phyloP scores from a whole-genome alignment of 1,139 yeast species.

The Scheffersomyces illinoinensis region DNA sequence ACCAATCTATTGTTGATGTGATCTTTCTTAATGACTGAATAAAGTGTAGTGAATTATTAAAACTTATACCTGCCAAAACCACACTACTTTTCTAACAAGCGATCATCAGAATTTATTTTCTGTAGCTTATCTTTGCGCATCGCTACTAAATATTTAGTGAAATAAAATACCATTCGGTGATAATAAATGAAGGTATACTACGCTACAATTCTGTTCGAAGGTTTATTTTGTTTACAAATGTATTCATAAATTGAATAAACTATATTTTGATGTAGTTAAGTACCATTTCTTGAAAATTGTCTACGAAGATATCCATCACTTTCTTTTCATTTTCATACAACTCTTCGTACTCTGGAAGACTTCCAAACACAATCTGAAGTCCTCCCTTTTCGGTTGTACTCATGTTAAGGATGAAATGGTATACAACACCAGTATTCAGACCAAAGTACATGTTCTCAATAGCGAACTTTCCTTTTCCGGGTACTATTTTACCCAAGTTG shows the following conservation, averaged over 20 bases:
- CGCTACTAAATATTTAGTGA: background rate
- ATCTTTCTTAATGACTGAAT: background rate
- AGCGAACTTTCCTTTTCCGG: conserved; percentile 4
- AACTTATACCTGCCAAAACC: background rate
- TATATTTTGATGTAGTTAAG: background rate
- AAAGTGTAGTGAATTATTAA: background rate
- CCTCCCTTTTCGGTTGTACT: conserved; percentile 19
- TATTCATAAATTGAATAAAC: background rate
- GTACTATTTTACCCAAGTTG: conserved; percentile 20
- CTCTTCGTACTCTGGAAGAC: conserved; percentile 15
- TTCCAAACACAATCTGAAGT: conserved; percentile 19
- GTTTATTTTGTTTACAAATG: background rate
- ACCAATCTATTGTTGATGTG: background rate
- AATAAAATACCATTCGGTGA: background rate
- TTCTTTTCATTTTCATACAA: conserved; percentile 1
- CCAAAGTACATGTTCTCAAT: conserved; percentile 20
- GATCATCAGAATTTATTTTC: background rate
- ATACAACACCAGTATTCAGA: conserved; percentile 20
- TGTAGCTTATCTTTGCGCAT: background rate
- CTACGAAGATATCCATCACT: conserved; percentile 5
- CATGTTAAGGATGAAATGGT: conserved; percentile 21
- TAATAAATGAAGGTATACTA: too few species aligned
- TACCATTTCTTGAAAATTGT: conserved; percentile 1
- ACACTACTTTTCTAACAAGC: background rate
- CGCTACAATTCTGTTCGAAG: too few species aligned